These are phyloP conservation scores for Tanacetum coccineum DNA, from an alignment of 129 eudicot genomes.

Conservation along the genomic window DNA sequence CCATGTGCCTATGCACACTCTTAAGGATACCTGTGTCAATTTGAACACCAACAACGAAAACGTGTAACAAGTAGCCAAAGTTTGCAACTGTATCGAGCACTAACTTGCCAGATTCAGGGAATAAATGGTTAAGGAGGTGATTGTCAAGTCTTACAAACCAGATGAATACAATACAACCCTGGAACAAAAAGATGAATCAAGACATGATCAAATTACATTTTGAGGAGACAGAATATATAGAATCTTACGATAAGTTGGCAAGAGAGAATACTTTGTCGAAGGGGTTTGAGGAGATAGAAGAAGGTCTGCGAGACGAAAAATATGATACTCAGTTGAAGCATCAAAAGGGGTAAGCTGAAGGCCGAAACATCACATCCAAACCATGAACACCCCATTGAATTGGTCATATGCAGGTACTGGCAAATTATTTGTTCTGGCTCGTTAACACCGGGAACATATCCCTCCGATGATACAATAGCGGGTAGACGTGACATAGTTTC, in stretches of 20 bases:
- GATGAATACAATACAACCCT: constrained; percentile 49
- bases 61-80: constrained; percentile 49
- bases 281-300: constrained; percentile 42
- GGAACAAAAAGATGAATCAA: constrained; percentile 21
- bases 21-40: constrained; percentile 32
- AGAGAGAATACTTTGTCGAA: constrained; percentile 50
- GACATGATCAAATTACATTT: constrained; percentile 6
- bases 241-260: constrained; percentile 68
- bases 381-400: constrained; percentile 42
- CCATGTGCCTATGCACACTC: constrained; percentile 23
- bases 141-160: constrained; percentile 24
- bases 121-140: constrained; percentile 12
- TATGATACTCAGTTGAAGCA: constrained; percentile 39
- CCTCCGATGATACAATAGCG: constrained; percentile 29
- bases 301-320: constrained; percentile 31
- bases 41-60: constrained; percentile 58
- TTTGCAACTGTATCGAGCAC: constrained; percentile 44
- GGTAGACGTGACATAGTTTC: constrained; percentile 33
- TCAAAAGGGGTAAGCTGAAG: constrained; percentile 38
- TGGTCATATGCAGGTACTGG: constrained; percentile 32
- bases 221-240: neutral
- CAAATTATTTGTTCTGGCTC: constrained; percentile 42
- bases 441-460: constrained; percentile 35
- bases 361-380: constrained; percentile 38
- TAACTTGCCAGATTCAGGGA: constrained; percentile 52